phyloP scores from a whole-genome alignment of 192 early-diverging fungal species.

The Fimicolochytrium jonesii region DNA sequence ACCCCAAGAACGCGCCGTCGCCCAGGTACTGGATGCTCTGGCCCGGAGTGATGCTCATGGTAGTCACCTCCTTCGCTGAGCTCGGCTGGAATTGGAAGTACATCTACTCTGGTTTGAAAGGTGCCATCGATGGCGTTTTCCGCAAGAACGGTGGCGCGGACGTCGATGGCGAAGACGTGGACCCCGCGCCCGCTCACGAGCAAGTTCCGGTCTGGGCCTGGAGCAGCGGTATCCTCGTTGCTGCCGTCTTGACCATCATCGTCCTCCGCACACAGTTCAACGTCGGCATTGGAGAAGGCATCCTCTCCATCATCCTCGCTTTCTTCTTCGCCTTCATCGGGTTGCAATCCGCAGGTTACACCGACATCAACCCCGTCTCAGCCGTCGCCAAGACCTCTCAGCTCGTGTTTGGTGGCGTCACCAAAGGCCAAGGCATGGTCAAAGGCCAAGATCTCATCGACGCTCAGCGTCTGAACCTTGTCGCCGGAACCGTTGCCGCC shows the following conservation, averaged over 20 bases:
- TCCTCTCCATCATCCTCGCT: conserved; percentile 66
- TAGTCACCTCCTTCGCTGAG: conserved; percentile 57
- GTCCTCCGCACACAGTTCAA: conserved; percentile 43
- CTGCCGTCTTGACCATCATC: conserved; percentile 45
- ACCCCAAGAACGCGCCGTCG: not conserved
- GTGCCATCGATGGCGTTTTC: not conserved
- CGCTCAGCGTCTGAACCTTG: conserved; percentile 62
- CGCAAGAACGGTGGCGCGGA: conserved; percentile 10
- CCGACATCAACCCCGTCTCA: conserved; percentile 78
- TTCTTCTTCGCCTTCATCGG: conserved; percentile 74
- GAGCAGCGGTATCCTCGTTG: conserved; percentile 58
- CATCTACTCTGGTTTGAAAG: conserved; percentile 40
- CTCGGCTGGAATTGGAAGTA: conserved; percentile 42
- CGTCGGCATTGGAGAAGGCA: conserved; percentile 58
- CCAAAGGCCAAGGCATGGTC: too few relatives aligned
- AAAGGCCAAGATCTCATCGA: conserved; percentile 11
- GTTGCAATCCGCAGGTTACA: conserved; percentile 74
- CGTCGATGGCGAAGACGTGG: conserved; percentile 25
- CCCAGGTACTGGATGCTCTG: conserved; percentile 58
- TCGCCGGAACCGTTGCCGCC: conserved; percentile 75
- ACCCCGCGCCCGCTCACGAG: conserved; percentile 40
- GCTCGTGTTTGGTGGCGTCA: conserved; percentile 73
- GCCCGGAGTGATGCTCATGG: conserved; percentile 68
- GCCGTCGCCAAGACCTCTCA: conserved; percentile 82
- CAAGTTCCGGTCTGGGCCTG: conserved; percentile 61